phyloP scores from a whole-genome alignment of 257 asterid genomes.

The Petunia secreta region DNA sequence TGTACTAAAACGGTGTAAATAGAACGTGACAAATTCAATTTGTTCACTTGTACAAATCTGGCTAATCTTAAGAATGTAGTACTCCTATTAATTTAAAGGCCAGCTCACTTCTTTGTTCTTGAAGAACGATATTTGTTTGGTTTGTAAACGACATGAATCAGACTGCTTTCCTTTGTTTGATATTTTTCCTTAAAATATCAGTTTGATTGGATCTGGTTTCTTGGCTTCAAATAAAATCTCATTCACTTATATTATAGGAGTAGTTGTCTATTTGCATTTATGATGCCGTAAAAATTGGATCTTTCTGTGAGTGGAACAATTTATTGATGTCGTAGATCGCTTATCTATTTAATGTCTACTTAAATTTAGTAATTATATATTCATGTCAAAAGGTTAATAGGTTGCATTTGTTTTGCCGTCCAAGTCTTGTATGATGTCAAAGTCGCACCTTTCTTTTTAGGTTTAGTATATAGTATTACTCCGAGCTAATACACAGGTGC shows the following conservation, averaged over 20 bases:
- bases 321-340: background rate
- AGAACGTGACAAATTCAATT: background rate
- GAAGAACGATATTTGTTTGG: background rate
- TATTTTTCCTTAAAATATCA: background rate
- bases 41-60: background rate
- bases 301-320: background rate
- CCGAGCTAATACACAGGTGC: no score
- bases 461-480: no score
- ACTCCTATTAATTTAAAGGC: background rate
- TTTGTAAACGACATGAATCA: slow-evolving; percentile 15
- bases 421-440: background rate
- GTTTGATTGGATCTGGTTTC: slow-evolving; percentile 16
- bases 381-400: background rate
- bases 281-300: background rate
- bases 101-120: background rate
- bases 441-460: background rate
- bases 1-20: no score
- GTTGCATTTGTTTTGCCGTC: background rate
- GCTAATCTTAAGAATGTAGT: background rate
- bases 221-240: background rate
- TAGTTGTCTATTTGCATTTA: slow-evolving; percentile 9
- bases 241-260: background rate
- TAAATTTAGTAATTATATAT: background rate
- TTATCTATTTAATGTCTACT: background rate
- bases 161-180: background rate